phyloP scores from a whole-genome alignment of 129 eudicot species.

The Daucus carota region DNA sequence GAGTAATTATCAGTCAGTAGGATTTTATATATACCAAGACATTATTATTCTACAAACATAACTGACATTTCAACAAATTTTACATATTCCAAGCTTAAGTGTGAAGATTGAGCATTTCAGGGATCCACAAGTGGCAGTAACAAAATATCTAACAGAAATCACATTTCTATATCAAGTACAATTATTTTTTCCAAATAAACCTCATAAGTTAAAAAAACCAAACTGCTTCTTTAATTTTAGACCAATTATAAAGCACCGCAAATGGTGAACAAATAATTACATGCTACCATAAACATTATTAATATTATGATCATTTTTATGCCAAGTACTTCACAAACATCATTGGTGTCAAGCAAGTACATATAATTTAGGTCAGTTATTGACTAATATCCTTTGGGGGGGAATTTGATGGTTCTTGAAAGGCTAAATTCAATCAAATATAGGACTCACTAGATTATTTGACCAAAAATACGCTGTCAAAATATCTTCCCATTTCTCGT shows the following conservation, averaged over 20 bases:
- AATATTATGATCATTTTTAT: neutral
- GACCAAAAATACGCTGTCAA: neutral
- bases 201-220: neutral
- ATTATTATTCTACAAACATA: neutral
- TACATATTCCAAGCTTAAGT: neutral
- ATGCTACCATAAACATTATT: neutral
- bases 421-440: neutral
- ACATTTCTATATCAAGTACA: neutral
- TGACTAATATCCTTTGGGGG: neutral
- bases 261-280: neutral
- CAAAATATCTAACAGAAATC: neutral
- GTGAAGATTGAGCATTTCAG: neutral
- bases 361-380: neutral
- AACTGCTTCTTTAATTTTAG: neutral
- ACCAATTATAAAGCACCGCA: neutral
- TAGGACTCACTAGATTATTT: neutral
- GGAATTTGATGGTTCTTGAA: neutral
- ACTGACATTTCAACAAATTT: neutral
- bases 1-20: neutral
- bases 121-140: neutral
- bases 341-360: neutral
- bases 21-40: neutral
- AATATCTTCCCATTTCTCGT: neutral
- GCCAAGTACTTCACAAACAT: neutral
- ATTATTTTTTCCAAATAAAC: neutral